Conservation (phyloP, 306 rosid genomes). For the Abrus precatorius region DNA sequence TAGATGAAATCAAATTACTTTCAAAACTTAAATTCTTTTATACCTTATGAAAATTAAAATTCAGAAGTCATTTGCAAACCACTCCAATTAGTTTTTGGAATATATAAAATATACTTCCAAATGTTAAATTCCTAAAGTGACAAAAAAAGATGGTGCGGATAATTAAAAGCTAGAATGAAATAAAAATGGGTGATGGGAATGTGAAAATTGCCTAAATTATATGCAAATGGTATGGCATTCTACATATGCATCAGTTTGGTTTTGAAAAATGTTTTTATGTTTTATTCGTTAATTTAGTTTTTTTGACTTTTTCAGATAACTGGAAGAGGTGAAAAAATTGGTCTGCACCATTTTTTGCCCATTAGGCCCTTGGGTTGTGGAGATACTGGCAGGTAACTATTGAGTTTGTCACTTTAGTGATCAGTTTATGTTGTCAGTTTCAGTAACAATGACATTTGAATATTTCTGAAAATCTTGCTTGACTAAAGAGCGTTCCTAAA, state of each 20-base stretch:
- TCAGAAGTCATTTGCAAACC: no score
- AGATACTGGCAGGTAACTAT: slow-evolving; percentile 91
- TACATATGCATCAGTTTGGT: slow-evolving; percentile 11
- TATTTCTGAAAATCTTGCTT: not conserved
- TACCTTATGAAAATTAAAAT: no score
- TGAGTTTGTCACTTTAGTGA: not conserved
- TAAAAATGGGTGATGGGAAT: no score
- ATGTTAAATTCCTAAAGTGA: no score
- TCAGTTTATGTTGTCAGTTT: not conserved
- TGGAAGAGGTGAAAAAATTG: slow-evolving; percentile 71
- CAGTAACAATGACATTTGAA: not conserved
- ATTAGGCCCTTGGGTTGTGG: slow-evolving; percentile 92
- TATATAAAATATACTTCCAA: no score
- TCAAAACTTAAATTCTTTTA: no score
- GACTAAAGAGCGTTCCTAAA: not conserved
- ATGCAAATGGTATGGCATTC: no score
- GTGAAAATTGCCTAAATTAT: no score
- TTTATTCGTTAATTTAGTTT: slow-evolving; percentile 32
- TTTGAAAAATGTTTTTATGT: slow-evolving; percentile 4
- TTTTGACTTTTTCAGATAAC: slow-evolving; percentile 59
- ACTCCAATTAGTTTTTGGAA: no score
- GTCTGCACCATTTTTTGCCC: slow-evolving; percentile 84
- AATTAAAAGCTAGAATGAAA: no score
- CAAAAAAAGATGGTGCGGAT: no score
- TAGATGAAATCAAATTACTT: no score